phyloP scores from a whole-genome alignment of 176 grass and related monocot genomes.

The Sorghum bicolor region DNA sequence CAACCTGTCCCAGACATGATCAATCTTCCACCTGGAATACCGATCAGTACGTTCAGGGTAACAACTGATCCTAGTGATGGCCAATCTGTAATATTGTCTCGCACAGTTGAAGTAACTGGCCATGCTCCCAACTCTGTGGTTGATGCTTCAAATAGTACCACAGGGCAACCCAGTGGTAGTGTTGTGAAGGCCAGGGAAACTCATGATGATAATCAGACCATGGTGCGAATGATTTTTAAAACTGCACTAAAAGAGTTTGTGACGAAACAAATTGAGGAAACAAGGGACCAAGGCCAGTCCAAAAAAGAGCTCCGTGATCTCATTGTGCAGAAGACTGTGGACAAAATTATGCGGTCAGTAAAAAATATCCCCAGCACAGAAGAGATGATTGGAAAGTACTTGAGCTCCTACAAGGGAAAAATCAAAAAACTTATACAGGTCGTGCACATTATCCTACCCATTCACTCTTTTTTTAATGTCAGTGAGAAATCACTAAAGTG shows the following conservation, averaged over 20 bases:
- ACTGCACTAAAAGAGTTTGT: background rate
- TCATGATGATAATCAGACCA: background rate
- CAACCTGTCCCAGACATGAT: background rate
- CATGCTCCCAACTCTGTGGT: background rate
- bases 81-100: background rate
- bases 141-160: background rate
- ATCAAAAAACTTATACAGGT: background rate
- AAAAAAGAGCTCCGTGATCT: background rate
- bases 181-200: background rate
- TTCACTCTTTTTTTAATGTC: too few species aligned
- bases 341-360: background rate
- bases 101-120: background rate
- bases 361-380: background rate
- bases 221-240: background rate
- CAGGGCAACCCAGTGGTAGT: background rate
- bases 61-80: too few species aligned
- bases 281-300: background rate
- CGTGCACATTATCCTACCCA: background rate
- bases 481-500: background rate
- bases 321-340: background rate
- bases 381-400: background rate
- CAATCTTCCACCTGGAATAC: background rate
- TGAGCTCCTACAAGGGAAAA: background rate
- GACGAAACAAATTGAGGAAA: background rate
- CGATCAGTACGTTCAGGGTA: background rate